Base-by-base conservation (phyloP, 345 rosid species). In the Turritis glabra region DNA sequence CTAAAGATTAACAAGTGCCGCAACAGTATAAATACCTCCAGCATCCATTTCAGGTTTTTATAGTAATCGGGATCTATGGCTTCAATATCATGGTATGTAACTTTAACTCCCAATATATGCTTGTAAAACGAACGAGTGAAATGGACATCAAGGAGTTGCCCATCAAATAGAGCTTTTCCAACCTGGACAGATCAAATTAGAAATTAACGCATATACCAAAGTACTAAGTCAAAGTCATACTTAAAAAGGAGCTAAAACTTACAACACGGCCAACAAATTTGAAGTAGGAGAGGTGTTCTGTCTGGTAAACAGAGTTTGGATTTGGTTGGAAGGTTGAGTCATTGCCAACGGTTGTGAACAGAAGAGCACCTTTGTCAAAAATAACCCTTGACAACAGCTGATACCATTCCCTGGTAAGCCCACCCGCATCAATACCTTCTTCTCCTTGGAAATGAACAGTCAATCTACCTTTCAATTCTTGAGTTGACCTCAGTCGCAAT, bases 381-480 rank as follows among this genome's bases (percentile, higher is more conserved):
- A 91, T 90, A 81, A 95, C 97, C 80, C 97, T 86, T 72, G 99
- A 95, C 63, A 95, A 74, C 71, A 91, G 80, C 80, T 95, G 99
- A 82, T 95, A 95, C 99, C 99, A 95, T 82, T 95, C 99, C 85
- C 99, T 88, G 52, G 99, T 91, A 75, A 95, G 97, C 61, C 99
- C 99, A 80, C 99, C 97, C 0, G 99, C 99, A 84, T 95, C 99
- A 77, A 95, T 91, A 51, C 99, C 99, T 83, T 91, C 97, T 80
- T 95, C 97, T 71, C 97, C 97, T 84, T 95, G 99, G 81, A 95
- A 95, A 69, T 91, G 89, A 62, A 95, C 96, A 41, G 90, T 95
- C 79, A 91, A 74, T 80, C 99, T 84, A 72, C 99, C 99, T 83
- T 89, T 95, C 82, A 95, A 76, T 80, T 95, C 97, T 66, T 82